Evolutionary conservation across 345 rosid genomes (phyloP), one percentile per base, ranked within the genome.

Genomic region (Populus nigra): DNA sequence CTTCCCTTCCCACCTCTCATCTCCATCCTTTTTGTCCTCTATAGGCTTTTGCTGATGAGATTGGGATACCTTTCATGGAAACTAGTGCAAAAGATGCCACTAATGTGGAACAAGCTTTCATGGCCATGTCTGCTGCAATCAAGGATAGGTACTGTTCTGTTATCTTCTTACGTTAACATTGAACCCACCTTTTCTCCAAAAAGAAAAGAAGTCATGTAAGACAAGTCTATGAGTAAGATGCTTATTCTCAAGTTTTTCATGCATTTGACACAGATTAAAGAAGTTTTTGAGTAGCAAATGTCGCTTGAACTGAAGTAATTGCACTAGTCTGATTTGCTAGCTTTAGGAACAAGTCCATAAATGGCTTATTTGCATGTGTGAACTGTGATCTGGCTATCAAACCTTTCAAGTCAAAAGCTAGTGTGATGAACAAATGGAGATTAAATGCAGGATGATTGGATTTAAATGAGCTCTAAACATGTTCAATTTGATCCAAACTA

Each of bases 111-210:
- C 87, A 87, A 77, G 89, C 91, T 78, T 90, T 90, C 84, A 87
- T 88, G 93, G 93, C 90, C 7, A 88, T 90, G 93, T 84, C 93
- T 39, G 81, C 91, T 76, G 74, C 89, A 68, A 90, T 90, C 82
- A 88, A 90, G 85, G 88, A 88, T 71, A 88, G 93, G 93, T 72
- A 29, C 31, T 68, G 49, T 17, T 49, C 59, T 53, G n/a, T 70
- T 39, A 45, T 71, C 20, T 50, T 49, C 31, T 9, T 31, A 29
- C 3, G 6, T 8, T 29, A 22, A 74, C 16, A 73, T 33, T 22
- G 23, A 53, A 12, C 65, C 12, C 3, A 8, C 7, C 59, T 50
- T 17, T 22, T 20, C 59, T 53, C n/a, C 59, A 53, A 31, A 73
- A 41, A 39, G 17, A 12, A 25, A 73, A 38, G 41, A n/a, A 18